phyloP scores from a whole-genome alignment of 345 rosid species.

The Boechera divaricarpa region DNA sequence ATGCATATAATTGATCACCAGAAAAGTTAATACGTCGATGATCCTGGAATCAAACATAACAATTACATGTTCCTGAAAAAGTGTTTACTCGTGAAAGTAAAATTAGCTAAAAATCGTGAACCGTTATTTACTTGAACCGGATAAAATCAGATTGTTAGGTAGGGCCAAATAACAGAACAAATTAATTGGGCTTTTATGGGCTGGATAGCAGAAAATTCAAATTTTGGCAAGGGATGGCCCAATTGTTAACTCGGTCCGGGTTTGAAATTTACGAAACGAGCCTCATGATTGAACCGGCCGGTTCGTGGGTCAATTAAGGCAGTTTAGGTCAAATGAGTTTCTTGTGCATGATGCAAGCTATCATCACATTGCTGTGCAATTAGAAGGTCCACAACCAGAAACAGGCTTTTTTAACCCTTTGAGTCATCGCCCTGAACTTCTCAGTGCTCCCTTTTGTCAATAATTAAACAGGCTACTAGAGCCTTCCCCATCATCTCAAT shows the following conservation, averaged over 20 bases:
- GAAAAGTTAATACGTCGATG: too few species aligned
- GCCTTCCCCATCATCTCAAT: neutral
- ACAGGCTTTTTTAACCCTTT: too few species aligned
- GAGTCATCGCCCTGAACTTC: neutral
- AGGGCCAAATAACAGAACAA: neutral
- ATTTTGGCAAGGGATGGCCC: neutral
- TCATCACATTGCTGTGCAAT: too few species aligned
- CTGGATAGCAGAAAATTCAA: neutral
- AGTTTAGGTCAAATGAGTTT: neutral
- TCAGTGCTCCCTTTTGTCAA: neutral
- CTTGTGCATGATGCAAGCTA: neutral
- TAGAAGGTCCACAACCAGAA: too few species aligned
- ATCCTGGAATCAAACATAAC: neutral
- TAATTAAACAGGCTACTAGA: neutral
- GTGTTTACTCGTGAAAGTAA: neutral
- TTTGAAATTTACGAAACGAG: neutral
- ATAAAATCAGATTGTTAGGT: neutral
- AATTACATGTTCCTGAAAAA: neutral
- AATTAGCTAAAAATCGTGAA: neutral
- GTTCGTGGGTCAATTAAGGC: neutral
- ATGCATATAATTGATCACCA: neutral
- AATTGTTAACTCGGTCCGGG: neutral
- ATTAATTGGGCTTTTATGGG: conserved; percentile 13
- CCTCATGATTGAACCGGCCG: neutral
- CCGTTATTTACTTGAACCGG: neutral